A percentile compares a stretch with the other conserved stretches of the same genome.
phyloP scores from a whole-genome alignment of 768 basidiomycete genomes.

The Podaxis sp. region DNA sequence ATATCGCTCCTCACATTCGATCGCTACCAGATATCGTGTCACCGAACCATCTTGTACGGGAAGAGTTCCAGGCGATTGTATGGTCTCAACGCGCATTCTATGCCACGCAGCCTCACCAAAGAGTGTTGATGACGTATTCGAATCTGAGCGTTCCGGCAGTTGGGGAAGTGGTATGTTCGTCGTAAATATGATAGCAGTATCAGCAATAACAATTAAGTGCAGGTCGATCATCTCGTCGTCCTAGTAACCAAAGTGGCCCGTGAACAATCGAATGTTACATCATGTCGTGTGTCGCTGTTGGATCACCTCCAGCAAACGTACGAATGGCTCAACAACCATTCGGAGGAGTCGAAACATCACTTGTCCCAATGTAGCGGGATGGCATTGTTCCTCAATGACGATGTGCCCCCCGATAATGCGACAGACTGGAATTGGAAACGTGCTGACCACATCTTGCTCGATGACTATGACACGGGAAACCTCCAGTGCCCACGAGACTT shows the following conservation, averaged over 20 bases:
- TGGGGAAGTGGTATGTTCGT: constrained; percentile 19
- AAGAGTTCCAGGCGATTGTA: constrained; percentile 16
- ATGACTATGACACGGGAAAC: constrained; percentile 23
- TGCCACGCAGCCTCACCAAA: constrained; percentile 11
- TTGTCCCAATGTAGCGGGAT: constrained; percentile 10
- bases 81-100: constrained; percentile 22
- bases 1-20: neutral
- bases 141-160: constrained; percentile 16
- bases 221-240: constrained; percentile 16
- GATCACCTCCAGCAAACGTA: constrained; percentile 20
- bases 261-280: constrained; percentile 4
- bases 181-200: neutral
- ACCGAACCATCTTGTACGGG: constrained; percentile 16
- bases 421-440: constrained; percentile 33
- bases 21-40: constrained; percentile 13
- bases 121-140: constrained; percentile 13
- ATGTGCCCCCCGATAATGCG: constrained; percentile 26
- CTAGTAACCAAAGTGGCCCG: constrained; percentile 15
- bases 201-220: neutral
- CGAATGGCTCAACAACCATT: constrained; percentile 18
- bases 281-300: constrained; percentile 3
- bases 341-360: neutral
- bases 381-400: constrained; percentile 42
- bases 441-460: constrained; percentile 35
- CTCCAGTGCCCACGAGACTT: constrained; percentile 29